Evolutionary conservation across 1,284 basidiomycete genomes (phyloP).

Genomic region (Cutaneotrichosporon dermatis): DNA sequence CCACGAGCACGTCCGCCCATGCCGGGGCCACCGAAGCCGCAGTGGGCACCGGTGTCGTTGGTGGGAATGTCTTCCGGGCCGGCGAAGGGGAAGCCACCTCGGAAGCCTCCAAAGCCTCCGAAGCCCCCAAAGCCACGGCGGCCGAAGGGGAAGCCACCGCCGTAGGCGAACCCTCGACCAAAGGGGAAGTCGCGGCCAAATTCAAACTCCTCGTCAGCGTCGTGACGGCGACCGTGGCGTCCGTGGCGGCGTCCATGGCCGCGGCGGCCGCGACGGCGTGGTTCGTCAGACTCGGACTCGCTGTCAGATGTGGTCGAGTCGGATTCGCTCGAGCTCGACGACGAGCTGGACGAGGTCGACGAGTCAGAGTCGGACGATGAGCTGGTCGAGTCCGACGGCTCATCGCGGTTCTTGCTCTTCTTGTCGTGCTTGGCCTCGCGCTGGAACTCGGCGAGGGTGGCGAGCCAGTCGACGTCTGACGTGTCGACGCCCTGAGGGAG

Average conservation of each 20-base stretch:
- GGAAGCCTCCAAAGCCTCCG: not conserved
- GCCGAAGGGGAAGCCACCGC: not conserved
- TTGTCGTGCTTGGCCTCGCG: not conserved
- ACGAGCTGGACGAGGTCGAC: not conserved
- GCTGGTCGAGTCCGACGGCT: not conserved
- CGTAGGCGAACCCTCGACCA: too few relatives aligned
- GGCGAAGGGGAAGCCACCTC: not conserved
- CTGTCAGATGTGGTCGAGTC: not conserved
- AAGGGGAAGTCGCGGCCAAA: not conserved
- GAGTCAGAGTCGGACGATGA: not conserved
- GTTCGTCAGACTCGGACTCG: not conserved
- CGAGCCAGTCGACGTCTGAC: not conserved
- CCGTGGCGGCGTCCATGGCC: not conserved
- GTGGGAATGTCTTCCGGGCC: too few relatives aligned
- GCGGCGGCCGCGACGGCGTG: too few relatives aligned
- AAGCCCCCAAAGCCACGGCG: not conserved
- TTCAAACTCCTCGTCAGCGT: not conserved
- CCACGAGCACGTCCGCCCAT: too few relatives aligned
- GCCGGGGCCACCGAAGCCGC: not conserved
- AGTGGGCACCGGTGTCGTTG: not conserved
- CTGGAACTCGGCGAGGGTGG: not conserved
- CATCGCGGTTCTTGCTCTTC: not conserved
- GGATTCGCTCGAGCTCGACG: not conserved
- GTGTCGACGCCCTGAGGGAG: not conserved
- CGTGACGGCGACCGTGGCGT: not conserved